Evolutionary conservation across 495 filamentous ascomycete species (phyloP), one percentile per base, ranked within the genome.

Genomic region (Penicillium coprophilum): DNA sequence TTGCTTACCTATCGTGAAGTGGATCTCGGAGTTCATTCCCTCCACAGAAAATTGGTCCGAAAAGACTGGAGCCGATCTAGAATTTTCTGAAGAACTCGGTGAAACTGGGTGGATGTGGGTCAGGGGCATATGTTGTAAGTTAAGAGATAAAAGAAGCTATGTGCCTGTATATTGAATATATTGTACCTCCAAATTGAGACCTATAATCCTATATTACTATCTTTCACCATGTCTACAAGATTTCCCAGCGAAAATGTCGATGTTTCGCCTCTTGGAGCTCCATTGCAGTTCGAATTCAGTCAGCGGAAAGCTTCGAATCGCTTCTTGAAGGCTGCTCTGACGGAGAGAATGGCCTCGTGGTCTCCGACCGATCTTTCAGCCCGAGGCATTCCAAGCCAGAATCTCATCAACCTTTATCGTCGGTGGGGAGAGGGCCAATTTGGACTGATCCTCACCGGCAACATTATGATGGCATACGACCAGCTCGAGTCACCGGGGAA

Each of bases 241-340:
- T 49, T 21, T 20, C 46, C 46, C 19, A 49, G 53, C 23, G 47
- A 40, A 6, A 86, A 56, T 50, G 69, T 69, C 38, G 77, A 82
- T 63, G 62, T 77, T 3, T 63, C 71, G 10, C 76, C 78, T 11
- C 71, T 89, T 27, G 82, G 74, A 17, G 58, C 81, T 53, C 81
- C 83, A 4, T 72, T 88, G 11, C 56, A 76, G 17, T 85, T 87
- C 58, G 60, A 74, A 36, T 87, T 86, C 75, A 80, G 80, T 46
- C 74, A 76, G 48, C 74, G 72, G 47, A 76, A 77, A 11, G 81
- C 81, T 1, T 67, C 71, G 27, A 89, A 87, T 66, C 75, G 85
- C 31, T 81, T 85, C 59, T 63, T 88, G 60, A 88, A 88, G 67
- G 81, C 75, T 27, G 82, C 85, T 32, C 86, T 85, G 80, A 82